A percentile compares a stretch with the other conserved stretches of the same genome.
These are phyloP conservation scores for Ophiostoma piceae DNA, from an alignment of 2,329 filamentous ascomycete genomes.

Conservation along the genomic window DNA sequence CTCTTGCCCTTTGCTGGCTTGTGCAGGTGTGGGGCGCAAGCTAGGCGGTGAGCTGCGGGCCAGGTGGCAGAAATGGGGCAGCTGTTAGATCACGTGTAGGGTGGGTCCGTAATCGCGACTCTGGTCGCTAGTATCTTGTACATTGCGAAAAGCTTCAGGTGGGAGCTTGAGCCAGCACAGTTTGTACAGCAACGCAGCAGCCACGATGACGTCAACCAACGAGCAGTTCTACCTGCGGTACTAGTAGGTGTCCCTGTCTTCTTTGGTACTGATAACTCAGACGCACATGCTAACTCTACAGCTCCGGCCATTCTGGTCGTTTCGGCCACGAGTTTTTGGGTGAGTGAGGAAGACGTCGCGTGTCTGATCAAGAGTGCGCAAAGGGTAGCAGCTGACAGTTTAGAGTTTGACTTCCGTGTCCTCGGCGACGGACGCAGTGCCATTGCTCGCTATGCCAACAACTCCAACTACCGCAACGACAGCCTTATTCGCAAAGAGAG, in stretches of 20 bases:
- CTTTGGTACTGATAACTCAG: too few species aligned
- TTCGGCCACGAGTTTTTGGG: constrained; percentile 98
- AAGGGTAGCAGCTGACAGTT: not conserved
- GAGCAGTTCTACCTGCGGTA: constrained; percentile 95
- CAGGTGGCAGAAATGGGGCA: constrained; percentile 25
- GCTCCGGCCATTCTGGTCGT: constrained; percentile 93
- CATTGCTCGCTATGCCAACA: constrained; percentile 94
- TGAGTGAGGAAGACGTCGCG: constrained; percentile 39
- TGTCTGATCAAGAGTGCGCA: not conserved
- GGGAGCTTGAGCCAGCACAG: not conserved
- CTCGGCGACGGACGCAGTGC: constrained; percentile 90
- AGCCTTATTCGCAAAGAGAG: constrained; percentile 99
- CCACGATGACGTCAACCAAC: constrained; percentile 53
- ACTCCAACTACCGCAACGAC: constrained; percentile 98
- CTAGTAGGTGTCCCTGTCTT: constrained; percentile 62
- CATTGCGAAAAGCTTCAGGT: constrained; percentile 19
- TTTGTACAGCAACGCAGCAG: constrained; percentile 15
- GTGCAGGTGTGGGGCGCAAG: constrained; percentile 21
- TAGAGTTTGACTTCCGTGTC: constrained; percentile 94
- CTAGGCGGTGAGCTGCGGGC: constrained; percentile 26
- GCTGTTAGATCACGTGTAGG: constrained; percentile 20
- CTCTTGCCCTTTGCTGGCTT: constrained; percentile 22
- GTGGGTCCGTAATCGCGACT: not conserved
- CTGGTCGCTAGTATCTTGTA: not conserved
- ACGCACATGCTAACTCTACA: constrained; percentile 36